Evolutionary conservation across 495 filamentous ascomycete species (phyloP).

Genomic region (Venustampulla echinocandica): DNA sequence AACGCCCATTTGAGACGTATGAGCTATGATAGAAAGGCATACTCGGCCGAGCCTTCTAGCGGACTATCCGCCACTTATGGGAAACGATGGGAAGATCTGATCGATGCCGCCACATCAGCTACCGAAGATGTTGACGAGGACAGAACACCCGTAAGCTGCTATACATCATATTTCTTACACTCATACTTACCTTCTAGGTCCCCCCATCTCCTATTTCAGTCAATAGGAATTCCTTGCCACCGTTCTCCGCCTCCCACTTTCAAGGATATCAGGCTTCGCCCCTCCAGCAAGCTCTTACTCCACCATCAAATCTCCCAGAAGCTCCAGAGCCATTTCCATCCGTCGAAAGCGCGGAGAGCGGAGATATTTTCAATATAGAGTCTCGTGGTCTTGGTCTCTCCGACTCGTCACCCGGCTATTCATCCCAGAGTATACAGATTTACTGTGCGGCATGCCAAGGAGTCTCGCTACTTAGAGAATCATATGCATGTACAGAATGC

Average conservation of each 20-base stretch:
- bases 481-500: constrained; percentile 88
- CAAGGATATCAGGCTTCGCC: constrained; percentile 81
- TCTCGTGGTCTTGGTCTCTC: constrained; percentile 42
- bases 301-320: constrained; percentile 58
- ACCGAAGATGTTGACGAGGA: constrained; percentile 88
- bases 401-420: constrained; percentile 45
- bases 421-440: constrained; percentile 62
- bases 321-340: constrained; percentile 73
- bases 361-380: constrained; percentile 58
- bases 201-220: constrained; percentile 58
- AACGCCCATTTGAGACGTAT: constrained; percentile 48
- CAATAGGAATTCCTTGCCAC: constrained; percentile 72
- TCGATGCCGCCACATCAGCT: constrained; percentile 83
- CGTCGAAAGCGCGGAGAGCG: constrained; percentile 59
- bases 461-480: constrained; percentile 62
- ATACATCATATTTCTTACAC: not conserved
- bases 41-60: constrained; percentile 74
- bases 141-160: constrained; percentile 60
- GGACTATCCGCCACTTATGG: constrained; percentile 70
- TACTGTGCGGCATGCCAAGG: constrained; percentile 80
- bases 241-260: constrained; percentile 47
- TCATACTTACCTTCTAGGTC: constrained; percentile 39
- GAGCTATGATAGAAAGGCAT: constrained; percentile 68
- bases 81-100: constrained; percentile 89
- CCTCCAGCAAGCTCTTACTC: constrained; percentile 76